Percentiles rank a stretch among this genome's conserved stretches.
phyloP scores from a whole-genome alignment of 1,139 yeast genomes.

The Spathaspora jeffriesii region DNA sequence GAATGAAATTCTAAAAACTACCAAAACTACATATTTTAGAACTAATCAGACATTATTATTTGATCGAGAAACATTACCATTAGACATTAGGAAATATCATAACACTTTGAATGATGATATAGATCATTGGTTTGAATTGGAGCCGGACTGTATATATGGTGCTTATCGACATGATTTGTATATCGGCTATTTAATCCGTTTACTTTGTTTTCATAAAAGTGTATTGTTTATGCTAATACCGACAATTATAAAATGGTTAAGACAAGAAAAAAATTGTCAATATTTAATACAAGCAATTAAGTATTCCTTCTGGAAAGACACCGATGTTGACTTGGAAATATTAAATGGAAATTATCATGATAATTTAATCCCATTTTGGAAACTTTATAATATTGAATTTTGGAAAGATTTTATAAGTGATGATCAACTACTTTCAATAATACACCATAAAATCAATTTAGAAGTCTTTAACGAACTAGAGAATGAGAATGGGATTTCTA shows the following conservation, averaged over 20 bases:
- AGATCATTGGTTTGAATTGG: conserved; percentile 39
- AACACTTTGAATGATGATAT: conserved; percentile 31
- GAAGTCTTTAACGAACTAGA: conserved; percentile 9
- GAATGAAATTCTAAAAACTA: conserved; percentile 30
- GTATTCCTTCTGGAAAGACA: conserved; percentile 30
- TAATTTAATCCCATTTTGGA: conserved; percentile 26
- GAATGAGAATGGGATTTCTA: background rate
- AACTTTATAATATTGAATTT: conserved; percentile 25
- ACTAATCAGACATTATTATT: conserved; percentile 33
- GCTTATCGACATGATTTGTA: conserved; percentile 24
- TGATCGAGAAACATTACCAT: conserved; percentile 23
- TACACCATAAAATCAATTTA: conserved; percentile 15
- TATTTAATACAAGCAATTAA: conserved; percentile 10
- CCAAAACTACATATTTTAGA: conserved; percentile 35
- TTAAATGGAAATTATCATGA: conserved; percentile 18
- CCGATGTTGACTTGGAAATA: conserved; percentile 17
- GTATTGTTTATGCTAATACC: conserved; percentile 34
- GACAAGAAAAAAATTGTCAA: conserved; percentile 22
- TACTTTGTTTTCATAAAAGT: conserved; percentile 35
- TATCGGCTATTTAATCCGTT: conserved; percentile 35
- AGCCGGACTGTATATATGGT: conserved; percentile 23
- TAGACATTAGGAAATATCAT: conserved; percentile 8
- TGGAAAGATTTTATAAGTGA: conserved; percentile 28
- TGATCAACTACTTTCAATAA: conserved; percentile 9
- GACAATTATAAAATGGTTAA: conserved; percentile 36